A percentile compares a stretch with the other conserved stretches of the same genome.
phyloP scores from a whole-genome alignment of 805 yeast genomes.

The Pichia ethanolica region DNA sequence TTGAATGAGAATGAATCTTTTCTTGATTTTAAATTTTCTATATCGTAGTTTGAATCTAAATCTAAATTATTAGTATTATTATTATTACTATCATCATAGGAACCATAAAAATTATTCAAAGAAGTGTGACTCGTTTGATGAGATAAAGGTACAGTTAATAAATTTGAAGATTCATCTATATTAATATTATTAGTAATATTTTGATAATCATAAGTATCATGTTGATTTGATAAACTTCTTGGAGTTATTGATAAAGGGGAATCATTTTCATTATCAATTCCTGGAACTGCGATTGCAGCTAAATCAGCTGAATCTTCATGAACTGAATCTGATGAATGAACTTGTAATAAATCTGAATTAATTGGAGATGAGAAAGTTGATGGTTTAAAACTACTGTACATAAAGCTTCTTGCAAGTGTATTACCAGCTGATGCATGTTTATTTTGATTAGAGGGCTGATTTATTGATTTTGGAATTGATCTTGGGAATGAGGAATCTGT shows the following conservation, averaged over 20 bases:
- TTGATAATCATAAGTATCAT: too few species aligned
- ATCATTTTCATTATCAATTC: slow-evolving; percentile 12
- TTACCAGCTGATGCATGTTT: slow-evolving; percentile 23
- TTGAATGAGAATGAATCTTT: background rate
- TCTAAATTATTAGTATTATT: background rate
- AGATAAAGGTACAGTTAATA: background rate
- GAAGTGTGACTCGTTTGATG: background rate
- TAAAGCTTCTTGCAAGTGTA: slow-evolving; percentile 34
- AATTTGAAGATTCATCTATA: slow-evolving; percentile 1
- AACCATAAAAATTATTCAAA: background rate
- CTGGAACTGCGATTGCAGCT: slow-evolving; percentile 50
- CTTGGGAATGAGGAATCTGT: background rate
- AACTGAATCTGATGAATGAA: slow-evolving; percentile 40
- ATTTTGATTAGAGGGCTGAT: background rate
- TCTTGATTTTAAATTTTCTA: slow-evolving; percentile 8
- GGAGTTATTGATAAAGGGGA: background rate
- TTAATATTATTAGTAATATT: background rate
- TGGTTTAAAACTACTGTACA: slow-evolving; percentile 28
- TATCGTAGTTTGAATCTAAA: slow-evolving; percentile 1
- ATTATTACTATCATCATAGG: slow-evolving; percentile 8
- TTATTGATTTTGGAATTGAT: slow-evolving; percentile 8
- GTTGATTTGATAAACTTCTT: too few species aligned
- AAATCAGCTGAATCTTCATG: slow-evolving; percentile 52
- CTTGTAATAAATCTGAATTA: slow-evolving; percentile 18
- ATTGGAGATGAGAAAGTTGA: slow-evolving; percentile 27